Evolutionary conservation across 495 filamentous ascomycete species (phyloP).

Genomic region (Neurospora sp.): DNA sequence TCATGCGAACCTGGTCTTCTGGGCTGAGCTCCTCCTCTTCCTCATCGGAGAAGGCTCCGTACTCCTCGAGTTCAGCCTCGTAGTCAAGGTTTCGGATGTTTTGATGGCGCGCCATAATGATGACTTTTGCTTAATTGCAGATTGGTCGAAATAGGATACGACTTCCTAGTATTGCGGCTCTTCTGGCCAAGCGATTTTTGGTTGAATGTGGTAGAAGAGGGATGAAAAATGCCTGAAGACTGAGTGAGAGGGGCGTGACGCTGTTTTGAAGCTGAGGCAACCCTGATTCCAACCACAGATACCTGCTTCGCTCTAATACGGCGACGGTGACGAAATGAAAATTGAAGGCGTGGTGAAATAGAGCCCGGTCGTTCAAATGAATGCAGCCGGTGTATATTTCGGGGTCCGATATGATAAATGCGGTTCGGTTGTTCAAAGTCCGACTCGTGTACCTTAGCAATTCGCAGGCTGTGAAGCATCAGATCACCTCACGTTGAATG

Average conservation of each 20-base stretch:
- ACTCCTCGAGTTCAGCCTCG: slow-evolving; percentile 49
- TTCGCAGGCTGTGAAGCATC: not conserved
- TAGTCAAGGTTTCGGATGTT: slow-evolving; percentile 50
- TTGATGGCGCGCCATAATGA: slow-evolving; percentile 53
- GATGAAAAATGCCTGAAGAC: not conserved
- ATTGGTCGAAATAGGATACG: not conserved
- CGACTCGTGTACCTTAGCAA: not conserved
- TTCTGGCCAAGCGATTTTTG: not conserved
- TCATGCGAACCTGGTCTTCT: slow-evolving; percentile 50
- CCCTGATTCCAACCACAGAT: not conserved
- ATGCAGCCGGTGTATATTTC: not conserved
- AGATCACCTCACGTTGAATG: not conserved
- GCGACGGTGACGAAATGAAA: not conserved
- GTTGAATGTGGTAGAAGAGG: not conserved
- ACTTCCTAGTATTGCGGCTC: not conserved
- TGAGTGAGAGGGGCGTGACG: not conserved
- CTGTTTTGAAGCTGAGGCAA: not conserved
- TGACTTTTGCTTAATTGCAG: not conserved
- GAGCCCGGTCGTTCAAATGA: not conserved
- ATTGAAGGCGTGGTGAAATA: not conserved
- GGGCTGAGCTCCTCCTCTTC: slow-evolving; percentile 40
- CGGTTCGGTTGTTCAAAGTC: not conserved
- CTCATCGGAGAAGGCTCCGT: slow-evolving; percentile 36
- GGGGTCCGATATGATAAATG: not conserved
- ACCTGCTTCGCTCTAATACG: not conserved